Conservation (phyloP, 164 flowering plant genomes). For the Berberis thunbergii region DNA sequence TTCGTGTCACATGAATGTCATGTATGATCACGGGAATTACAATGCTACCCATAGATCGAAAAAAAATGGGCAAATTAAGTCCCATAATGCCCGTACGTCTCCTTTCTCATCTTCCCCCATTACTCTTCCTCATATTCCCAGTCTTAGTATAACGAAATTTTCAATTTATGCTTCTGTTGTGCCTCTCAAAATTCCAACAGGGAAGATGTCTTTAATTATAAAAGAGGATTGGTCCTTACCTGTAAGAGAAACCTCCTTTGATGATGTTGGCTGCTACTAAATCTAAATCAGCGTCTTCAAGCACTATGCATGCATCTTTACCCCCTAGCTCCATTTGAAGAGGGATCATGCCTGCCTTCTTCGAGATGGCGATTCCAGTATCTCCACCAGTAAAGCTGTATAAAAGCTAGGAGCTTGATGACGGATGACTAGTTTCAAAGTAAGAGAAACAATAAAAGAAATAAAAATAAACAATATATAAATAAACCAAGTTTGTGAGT, state of each 20-base stretch:
- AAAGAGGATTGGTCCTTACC: conserved; percentile 27
- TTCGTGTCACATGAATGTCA: too few species aligned
- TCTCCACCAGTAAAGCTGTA: conserved; percentile 97
- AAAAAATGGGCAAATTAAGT: too few species aligned
- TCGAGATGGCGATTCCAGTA: conserved; percentile 92
- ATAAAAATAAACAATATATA: too few species aligned
- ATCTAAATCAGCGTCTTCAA: conserved; percentile 95
- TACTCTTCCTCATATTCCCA: too few species aligned
- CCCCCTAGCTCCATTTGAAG: conserved; percentile 99
- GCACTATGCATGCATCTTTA: conserved; percentile 97
- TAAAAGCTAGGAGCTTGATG: neutral
- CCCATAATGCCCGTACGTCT: too few species aligned
- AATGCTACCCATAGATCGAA: too few species aligned
- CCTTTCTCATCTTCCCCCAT: too few species aligned
- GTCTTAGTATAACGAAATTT: too few species aligned
- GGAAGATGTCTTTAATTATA: conserved; percentile 13
- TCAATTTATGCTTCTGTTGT: too few species aligned
- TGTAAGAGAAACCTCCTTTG: conserved; percentile 97
- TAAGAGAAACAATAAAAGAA: neutral
- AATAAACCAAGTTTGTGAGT: too few species aligned
- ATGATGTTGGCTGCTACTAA: conserved; percentile 77
- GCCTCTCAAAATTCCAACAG: neutral
- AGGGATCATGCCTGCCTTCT: conserved; percentile 97
- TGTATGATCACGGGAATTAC: too few species aligned
- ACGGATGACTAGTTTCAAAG: neutral